Evolutionary conservation across 495 filamentous ascomycete species (phyloP), one percentile per base, ranked within the genome.

Genomic region (Penicillium pulvis): DNA sequence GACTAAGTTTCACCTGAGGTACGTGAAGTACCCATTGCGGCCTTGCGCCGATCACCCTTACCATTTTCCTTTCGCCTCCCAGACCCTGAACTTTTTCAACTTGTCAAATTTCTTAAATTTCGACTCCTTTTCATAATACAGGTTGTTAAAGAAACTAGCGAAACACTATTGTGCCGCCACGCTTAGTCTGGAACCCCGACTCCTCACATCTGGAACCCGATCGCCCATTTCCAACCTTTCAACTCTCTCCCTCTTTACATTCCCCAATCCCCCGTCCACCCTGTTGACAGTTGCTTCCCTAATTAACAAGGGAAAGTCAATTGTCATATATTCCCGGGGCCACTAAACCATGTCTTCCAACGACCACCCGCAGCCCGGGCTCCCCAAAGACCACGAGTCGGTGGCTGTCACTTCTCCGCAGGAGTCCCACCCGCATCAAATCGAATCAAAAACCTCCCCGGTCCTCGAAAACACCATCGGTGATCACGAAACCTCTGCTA

Each of bases 351-450:
- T 74, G 71, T 68, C 69, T 54, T 60, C 69, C 51, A 69, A 45
- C 58, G 65, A 71, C 33, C 54, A 64, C 30, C 53, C 66, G 39
- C 61, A 63, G 57, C 48, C 66, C 41, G 70, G 63, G 57, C 31
- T 54, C 42, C 39, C 54, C 49, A 57, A 56, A 35, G 58, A 61
- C 26, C 61, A 63, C 47, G 53, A 61, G 58, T 58, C 63, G 47
- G 55, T 60, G 55, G 53, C 61, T 30, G 61, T 63, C 56, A 63
- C 57, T 59, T 55, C 62, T 64, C 71, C 68, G 63, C 63, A 68
- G 60, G 50, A 53, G 52, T 39, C 65, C 43, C 45, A 58, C 33
- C 46, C 57, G 52, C 57, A 63, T 52, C 46, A 28, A 28, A 52
- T 64, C 31, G 19, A 51, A 49, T 26, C 62, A 58, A 59, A 63